Conservation (phyloP, 1,284 basidiomycete species). For the Cutaneotrichosporon cutaneum region DNA sequence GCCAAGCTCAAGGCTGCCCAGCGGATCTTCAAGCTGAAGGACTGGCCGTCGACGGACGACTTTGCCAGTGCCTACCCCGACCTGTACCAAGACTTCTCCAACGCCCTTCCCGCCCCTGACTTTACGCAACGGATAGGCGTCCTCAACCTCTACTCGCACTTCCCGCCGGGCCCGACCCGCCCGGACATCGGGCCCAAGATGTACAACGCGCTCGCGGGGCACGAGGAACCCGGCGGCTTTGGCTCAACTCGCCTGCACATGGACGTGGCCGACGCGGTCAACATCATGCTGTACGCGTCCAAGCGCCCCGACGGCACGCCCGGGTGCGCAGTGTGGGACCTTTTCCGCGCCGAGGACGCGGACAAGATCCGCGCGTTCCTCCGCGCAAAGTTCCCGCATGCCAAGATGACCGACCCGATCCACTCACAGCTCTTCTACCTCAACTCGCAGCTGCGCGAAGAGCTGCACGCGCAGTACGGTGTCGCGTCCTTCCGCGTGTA, state of each 20-base stretch:
- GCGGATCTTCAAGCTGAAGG: slow-evolving; percentile 51
- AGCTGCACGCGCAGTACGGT: slow-evolving; percentile 66
- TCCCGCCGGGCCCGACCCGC: slow-evolving; percentile 74
- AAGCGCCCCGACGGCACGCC: slow-evolving; percentile 62
- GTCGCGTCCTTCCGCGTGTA: slow-evolving; percentile 80
- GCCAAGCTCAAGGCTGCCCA: slow-evolving; percentile 70
- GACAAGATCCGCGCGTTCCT: slow-evolving; percentile 73
- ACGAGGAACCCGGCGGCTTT: slow-evolving; percentile 29
- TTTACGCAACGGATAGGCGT: slow-evolving; percentile 85
- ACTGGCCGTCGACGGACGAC: slow-evolving; percentile 86
- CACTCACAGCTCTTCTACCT: slow-evolving; percentile 87
- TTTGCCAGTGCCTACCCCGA: slow-evolving; percentile 80
- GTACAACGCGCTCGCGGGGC: slow-evolving; percentile 54
- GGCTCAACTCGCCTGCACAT: slow-evolving; percentile 77
- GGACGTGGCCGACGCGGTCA: slow-evolving; percentile 94
- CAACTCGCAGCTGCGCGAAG: slow-evolving; percentile 65
- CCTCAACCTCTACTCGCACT: slow-evolving; percentile 71
- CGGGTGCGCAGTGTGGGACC: slow-evolving; percentile 88
- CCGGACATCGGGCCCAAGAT: slow-evolving; percentile 80
- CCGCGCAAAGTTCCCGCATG: slow-evolving; percentile 43
- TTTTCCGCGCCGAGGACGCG: slow-evolving; percentile 82
- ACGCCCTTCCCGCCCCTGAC: slow-evolving; percentile 78
- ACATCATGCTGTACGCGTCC: slow-evolving; percentile 80
- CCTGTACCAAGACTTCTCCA: slow-evolving; percentile 81
- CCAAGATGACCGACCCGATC: slow-evolving; percentile 69